phyloP scores from a whole-genome alignment of 345 rosid species.

The Rubroshorea leprosula region DNA sequence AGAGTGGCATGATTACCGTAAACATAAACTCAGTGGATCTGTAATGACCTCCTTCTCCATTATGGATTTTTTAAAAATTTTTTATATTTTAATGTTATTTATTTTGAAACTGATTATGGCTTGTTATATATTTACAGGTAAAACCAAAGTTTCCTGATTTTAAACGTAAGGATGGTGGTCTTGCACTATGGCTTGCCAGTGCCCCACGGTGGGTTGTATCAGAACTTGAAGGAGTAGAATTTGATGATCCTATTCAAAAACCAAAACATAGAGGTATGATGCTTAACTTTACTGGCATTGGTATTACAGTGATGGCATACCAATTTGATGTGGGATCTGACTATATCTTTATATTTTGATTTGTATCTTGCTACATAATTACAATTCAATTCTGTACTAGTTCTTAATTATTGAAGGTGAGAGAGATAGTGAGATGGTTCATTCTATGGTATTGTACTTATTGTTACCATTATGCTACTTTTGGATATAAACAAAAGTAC shows the following conservation, averaged over 20 bases:
- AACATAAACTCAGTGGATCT: constrained; percentile 42
- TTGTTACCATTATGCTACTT: too few relatives aligned
- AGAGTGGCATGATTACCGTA: constrained; percentile 68
- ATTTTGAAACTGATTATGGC: not conserved
- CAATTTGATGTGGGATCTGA: too few relatives aligned
- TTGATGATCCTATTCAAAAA: constrained; percentile 25
- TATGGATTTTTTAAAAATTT: too few relatives aligned
- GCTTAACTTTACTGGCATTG: too few relatives aligned
- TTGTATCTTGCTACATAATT: too few relatives aligned
- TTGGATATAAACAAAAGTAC: not conserved
- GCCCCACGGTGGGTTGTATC: constrained; percentile 43
- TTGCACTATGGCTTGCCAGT: constrained; percentile 53
- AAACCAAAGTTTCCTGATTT: constrained; percentile 69
- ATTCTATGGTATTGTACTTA: too few relatives aligned
- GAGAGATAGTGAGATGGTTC: too few relatives aligned
- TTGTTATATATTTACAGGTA: constrained; percentile 31
- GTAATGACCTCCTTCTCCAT: constrained; percentile 35
- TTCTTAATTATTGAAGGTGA: too few relatives aligned
- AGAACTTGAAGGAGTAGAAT: constrained; percentile 26
- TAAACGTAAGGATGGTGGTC: constrained; percentile 45
- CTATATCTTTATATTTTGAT: too few relatives aligned
- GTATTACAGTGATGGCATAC: too few relatives aligned
- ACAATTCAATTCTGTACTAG: too few relatives aligned
- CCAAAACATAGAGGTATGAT: constrained; percentile 35
- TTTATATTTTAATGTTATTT: constrained; percentile 8